These are phyloP conservation scores for Draba incana DNA, from an alignment of 345 rosid species.

Conservation along the genomic window DNA sequence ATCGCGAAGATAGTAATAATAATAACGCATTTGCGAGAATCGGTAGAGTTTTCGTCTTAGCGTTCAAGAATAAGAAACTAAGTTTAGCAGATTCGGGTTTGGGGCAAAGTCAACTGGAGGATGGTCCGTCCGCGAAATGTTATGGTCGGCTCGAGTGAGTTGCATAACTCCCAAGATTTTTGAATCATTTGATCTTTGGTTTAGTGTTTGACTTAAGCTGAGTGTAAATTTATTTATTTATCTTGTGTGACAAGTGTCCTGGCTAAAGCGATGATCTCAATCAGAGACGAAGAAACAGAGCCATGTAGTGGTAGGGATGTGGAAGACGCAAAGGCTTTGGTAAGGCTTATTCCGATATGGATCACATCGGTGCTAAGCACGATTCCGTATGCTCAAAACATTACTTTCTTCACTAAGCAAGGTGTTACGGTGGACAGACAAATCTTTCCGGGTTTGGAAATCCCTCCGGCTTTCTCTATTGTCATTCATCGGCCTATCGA, in stretches of 20 bases:
- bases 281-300: conserved; percentile 38
- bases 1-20: conserved; percentile 1
- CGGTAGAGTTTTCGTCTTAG: conserved; percentile 29
- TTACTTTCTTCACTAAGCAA: conserved; percentile 82
- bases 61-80: conserved; percentile 32
- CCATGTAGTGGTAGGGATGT: conserved; percentile 67
- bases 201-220: background rate
- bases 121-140: conserved; percentile 15
- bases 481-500: conserved; percentile 59
- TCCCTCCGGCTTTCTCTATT: conserved; percentile 72
- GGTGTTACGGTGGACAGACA: conserved; percentile 61
- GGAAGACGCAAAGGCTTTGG: conserved; percentile 71
- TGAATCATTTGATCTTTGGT: background rate
- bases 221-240: background rate
- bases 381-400: conserved; percentile 54
- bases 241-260: conserved; percentile 44
- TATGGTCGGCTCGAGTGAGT: conserved; percentile 18
- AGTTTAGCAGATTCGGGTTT: conserved; percentile 3
- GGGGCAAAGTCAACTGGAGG: conserved; percentile 26
- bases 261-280: conserved; percentile 46
- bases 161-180: conserved; percentile 6
- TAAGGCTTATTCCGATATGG: conserved; percentile 79
- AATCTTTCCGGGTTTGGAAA: conserved; percentile 51
- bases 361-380: conserved; percentile 61
- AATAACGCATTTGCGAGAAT: conserved; percentile 30